Evolutionary conservation across 495 filamentous ascomycete species (phyloP), one percentile per base, ranked within the genome.

Genomic region (Recurvomyces mirabilis): DNA sequence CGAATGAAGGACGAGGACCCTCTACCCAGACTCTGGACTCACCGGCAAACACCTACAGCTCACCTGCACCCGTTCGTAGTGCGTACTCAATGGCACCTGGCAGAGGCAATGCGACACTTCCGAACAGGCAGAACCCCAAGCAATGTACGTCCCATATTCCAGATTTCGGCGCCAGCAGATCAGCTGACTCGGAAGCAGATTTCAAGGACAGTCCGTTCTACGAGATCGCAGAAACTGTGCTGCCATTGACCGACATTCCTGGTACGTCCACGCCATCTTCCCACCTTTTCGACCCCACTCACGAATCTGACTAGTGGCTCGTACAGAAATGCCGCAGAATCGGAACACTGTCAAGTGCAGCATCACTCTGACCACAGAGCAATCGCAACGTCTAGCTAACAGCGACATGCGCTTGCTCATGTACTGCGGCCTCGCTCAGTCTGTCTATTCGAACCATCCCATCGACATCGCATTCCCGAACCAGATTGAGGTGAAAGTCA

Each of bases 401-500:
- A 57, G 62, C 0, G 65, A 71, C 29, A 55, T 78, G 29, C 70
- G 74, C 29, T 67, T 88, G 31, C 84, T 95, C 78, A 67, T 94
- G 12, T 94, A 87, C 56, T 91, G 86, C 46, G 81, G 82, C 4
- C 68, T 49, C 4, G 70, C 69, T 37, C 71, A 74, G 15, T 65
- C 63, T 51, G 72, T 72, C 26, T 67, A 46, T 51, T 73, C 59
- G 14, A 77, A 61, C 69, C 78, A 65, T 19, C 70, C 67, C 46
- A 67, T 69, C 4, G 87, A 96, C 47, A 78, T 96, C 26, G 67
- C 82, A 1, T 98, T 98, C 52, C 91, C 91, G 0, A 76, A 87
- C 48, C 86, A 94, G 64, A 78, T 88, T 18, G 91, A 95, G 61
- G 68, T 98, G 34, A 88, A 87, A 57, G 78, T 93, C 28, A 96